Evolutionary conservation across 176 grass and related monocot species (phyloP), one percentile per base, ranked within the genome.

Genomic region (Carex pumila): DNA sequence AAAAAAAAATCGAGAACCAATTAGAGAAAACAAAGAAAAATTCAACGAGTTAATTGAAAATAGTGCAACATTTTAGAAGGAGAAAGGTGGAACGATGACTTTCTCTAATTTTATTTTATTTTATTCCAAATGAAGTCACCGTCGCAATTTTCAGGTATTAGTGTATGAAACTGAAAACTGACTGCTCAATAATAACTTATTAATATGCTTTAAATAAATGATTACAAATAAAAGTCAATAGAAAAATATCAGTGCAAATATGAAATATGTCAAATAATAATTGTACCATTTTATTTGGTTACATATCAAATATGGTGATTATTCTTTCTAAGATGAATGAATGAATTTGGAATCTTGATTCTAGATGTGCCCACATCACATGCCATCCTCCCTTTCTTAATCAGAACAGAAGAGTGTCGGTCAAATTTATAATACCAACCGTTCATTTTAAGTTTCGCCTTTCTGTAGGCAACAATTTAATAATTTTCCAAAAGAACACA

Each of bases 391-490:
- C 11, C 47, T 31, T 47, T 76, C 17, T 31, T 39, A 39, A 39
- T 39, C 37, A 39, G n/a, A 76, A 76, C 11, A 54, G 22, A n/a
- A 45, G 72, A 49, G 47, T 55, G 50, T 78, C 25, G 12, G 52
- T 34, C 22, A 18, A 31, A 78, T 78, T 31, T 56, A 78, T 34
- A 78, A 78, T 78, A 56, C 10, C 52, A 77, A 56, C 52, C 29
- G 13, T 32, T 53, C 21, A 78, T 78, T 78, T 76, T 77, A 77
- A 22, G 50, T 56, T 74, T 77, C 73, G 47, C 72, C 72, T 55
- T 76, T 76, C 49, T 52, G 55, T 36, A 8, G 73, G 19, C 2
- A 62, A 77, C 25, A 56, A 55, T 34, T 77, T 56, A 77, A 56
- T 57, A 5, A 78, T 34, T 78, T 22, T 50, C 70, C 43, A 49